A percentile compares a stretch with the other conserved stretches of the same genome.
phyloP scores from a whole-genome alignment of 306 rosid species.

The Rubus idaeus region DNA sequence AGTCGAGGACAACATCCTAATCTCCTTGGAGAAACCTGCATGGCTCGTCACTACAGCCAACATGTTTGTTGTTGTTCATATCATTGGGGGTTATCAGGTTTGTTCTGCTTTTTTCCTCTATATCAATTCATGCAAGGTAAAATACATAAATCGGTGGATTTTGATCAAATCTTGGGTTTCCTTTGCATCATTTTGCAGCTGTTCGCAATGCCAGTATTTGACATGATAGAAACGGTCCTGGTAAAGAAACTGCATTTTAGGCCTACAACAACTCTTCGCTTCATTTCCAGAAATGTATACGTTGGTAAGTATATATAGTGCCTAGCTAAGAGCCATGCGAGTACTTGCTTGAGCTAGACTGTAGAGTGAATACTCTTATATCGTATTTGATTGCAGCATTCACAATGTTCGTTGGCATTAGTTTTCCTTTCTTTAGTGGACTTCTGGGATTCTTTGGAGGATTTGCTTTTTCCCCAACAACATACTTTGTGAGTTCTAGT shows the following conservation, averaged over 20 bases:
- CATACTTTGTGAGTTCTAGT: slow-evolving; percentile 54
- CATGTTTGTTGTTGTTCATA: slow-evolving; percentile 68
- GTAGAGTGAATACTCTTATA: not conserved
- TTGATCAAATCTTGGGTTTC: slow-evolving; percentile 3
- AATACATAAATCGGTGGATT: too few relatives aligned
- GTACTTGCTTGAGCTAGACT: not conserved
- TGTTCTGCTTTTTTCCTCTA: not conserved
- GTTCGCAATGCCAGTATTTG: slow-evolving; percentile 85
- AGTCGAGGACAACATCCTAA: slow-evolving; percentile 59
- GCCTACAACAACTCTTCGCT: slow-evolving; percentile 49
- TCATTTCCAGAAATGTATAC: slow-evolving; percentile 45
- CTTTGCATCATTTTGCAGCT: slow-evolving; percentile 34
- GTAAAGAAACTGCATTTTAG: slow-evolving; percentile 50
- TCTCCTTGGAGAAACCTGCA: slow-evolving; percentile 50
- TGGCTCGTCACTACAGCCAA: slow-evolving; percentile 75
- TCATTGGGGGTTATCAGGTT: slow-evolving; percentile 80
- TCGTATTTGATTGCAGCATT: slow-evolving; percentile 41
- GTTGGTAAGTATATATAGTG: slow-evolving; percentile 49
- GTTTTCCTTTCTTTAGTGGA: slow-evolving; percentile 68
- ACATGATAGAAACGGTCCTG: slow-evolving; percentile 70
- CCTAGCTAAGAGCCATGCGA: not conserved
- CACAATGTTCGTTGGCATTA: slow-evolving; percentile 67
- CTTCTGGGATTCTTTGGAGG: slow-evolving; percentile 77
- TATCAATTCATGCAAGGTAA: not conserved
- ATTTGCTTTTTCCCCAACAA: slow-evolving; percentile 74